Base-by-base conservation (phyloP, 257 asterid genomes). In the Solanum appendiculatum region DNA sequence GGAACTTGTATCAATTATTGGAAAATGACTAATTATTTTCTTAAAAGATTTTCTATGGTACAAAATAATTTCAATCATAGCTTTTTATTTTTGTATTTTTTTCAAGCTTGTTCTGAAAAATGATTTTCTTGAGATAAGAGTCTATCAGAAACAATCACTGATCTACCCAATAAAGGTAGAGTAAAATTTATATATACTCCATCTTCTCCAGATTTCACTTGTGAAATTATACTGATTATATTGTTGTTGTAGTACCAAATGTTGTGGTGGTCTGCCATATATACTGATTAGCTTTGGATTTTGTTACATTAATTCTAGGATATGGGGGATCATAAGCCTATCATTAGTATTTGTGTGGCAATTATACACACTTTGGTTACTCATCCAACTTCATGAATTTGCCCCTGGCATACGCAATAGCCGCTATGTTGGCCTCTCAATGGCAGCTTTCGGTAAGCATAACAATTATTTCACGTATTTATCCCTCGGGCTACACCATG, bases 371-470 rank as follows among this genome's bases (percentile, higher is more conserved):
- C 87, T 93, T 16, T 95, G 99, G 98, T 33, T 96, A 31, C 89
- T 96, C 11, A 94, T 95, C 85, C 95, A 95, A 80, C 98, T 96
- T 88, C 99, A 96, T 39, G 98, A 96, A 88, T 89, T 97, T 1
- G 88, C 90, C 20, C 87, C 95, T 1, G 98, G 95, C 31, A 90
- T 82, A 39, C 98, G 99, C 5, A 91, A 91, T 92, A 94, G 99
- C 81, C 94, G 99, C n/a, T 96, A 96, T 88, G 94, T 96, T 85
- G 85, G 93, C 83, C 95, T 96, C 21, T 95, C 98, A 9, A 90
- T 92, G 69, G 99, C 94, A 83, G 95, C 98, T 89, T 96, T 96
- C 21, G 98, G 99, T 96, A 90, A 89, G 86, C 13, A 82, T 40
- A 70, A 7, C 16, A 33, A 33, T 31, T 63, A 63, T 16, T n/a